Conservation (phyloP, 1,284 basidiomycete species). For the Volvariella surrecta region DNA sequence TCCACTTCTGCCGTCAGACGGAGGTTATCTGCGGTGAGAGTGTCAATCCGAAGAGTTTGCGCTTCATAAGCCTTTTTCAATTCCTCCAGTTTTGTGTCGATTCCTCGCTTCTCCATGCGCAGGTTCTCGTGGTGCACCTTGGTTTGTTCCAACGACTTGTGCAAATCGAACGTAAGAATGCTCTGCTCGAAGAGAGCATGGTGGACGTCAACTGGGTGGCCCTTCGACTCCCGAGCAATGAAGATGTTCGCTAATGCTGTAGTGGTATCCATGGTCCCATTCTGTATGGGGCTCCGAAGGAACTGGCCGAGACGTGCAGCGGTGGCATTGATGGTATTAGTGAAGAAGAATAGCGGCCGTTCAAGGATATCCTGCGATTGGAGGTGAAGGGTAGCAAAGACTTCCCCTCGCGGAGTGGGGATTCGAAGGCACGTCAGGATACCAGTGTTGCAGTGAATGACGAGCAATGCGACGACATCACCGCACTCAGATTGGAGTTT, state of each 20-base stretch:
- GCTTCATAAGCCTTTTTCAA: neutral
- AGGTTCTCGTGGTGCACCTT: neutral
- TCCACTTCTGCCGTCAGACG: neutral
- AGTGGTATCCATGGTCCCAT: neutral
- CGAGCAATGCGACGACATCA: too few species aligned
- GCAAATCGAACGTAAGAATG: neutral
- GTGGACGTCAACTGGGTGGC: neutral
- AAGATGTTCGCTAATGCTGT: neutral
- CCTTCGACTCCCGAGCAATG: neutral
- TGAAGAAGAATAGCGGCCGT: neutral
- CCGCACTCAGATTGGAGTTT: too few species aligned
- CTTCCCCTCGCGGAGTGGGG: neutral
- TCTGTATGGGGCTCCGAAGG: neutral
- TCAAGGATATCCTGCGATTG: neutral
- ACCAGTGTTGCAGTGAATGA: too few species aligned
- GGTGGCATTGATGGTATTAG: neutral
- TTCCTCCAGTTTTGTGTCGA: neutral
- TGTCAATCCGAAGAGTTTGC: neutral
- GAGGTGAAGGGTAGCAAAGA: neutral
- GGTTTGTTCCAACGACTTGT: neutral
- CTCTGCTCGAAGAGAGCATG: constrained; percentile 1
- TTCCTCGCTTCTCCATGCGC: neutral
- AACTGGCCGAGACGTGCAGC: neutral
- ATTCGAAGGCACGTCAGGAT: neutral
- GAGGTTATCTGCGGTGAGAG: neutral